Evolutionary conservation across 257 asterid species (phyloP), one percentile per base, ranked within the genome.

Genomic region (Solanum virginianum): DNA sequence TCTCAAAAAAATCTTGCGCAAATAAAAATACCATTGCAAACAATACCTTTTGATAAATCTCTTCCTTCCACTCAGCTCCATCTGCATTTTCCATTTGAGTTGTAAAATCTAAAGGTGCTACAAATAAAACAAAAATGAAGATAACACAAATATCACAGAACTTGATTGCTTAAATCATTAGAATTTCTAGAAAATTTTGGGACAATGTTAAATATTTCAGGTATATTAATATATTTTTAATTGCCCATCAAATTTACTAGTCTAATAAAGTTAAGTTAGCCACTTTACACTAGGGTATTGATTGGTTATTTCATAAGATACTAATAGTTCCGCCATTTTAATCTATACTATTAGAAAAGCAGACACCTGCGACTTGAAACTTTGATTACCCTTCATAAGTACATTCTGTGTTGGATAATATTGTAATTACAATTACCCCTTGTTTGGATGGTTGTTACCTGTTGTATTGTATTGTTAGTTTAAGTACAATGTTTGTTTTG

Each of bases 31-130:
- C 43, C 77, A 49, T 22, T 66, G 60, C 17, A 56, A 41, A 43
- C 10, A 29, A 72, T 92, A 96, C 99, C 99, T 94, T 96, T 83
- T 96, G 99, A 91, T 88, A 92, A 80, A 91, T 87, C 86, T 94
- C 99, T 87, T 95, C 98, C 89, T 94, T 97, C 98, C 95, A 95
- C 79, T 95, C 98, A 85, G 92, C 97, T 49, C 88, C 90, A 89
- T 72, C 90, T 54, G 90, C 87, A 86, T 90, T 93, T 81, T 97
- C 97, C 20, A 93, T 90, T 84, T 93, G 97, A 63, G 98, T 86
- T 8, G 97, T 90, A 75, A 93, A 91, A 93, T 95, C 97, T 91
- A 90, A 89, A 86, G 98, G 92, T 69, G 94, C 96, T 92, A 88
- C 84, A 88, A 77, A 77, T 49, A 77, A 51, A 77, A 1, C 45